Evolutionary conservation across 257 asterid genomes (phyloP).

Genomic region (Penstemon newberryi): DNA sequence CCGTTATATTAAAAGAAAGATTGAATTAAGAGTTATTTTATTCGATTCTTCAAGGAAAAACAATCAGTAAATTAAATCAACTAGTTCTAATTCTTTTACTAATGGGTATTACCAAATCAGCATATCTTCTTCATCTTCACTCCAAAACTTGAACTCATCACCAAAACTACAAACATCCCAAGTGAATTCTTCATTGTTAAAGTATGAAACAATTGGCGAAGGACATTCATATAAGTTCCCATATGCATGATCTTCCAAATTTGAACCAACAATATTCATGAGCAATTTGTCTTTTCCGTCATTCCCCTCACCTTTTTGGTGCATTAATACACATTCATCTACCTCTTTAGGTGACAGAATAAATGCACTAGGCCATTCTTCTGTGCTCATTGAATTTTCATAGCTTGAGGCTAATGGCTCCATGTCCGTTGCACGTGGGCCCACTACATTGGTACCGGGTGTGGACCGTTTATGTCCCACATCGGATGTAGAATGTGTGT

Average conservation of each 20-base stretch:
- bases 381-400: neutral
- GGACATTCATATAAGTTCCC: slow-evolving; percentile 25
- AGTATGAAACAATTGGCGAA: slow-evolving; percentile 40
- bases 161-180: slow-evolving; percentile 29
- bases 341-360: slow-evolving; percentile 20
- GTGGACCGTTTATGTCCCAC: neutral
- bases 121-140: slow-evolving; percentile 28
- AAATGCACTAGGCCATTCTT: slow-evolving; percentile 11
- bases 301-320: slow-evolving; percentile 13
- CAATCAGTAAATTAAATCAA: no score
- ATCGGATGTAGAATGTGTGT: neutral
- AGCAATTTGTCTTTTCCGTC: slow-evolving; percentile 3
- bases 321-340: slow-evolving; percentile 35
- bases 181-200: slow-evolving; percentile 25
- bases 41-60: no score
- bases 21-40: no score
- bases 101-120: slow-evolving; percentile 30
- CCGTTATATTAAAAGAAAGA: no score
- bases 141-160: slow-evolving; percentile 35
- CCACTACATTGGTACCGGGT: neutral
- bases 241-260: neutral
- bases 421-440: neutral
- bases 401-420: neutral
- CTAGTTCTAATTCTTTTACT: neutral
- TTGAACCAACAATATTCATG: slow-evolving; percentile 14